phyloP scores from a whole-genome alignment of 2,329 filamentous ascomycete genomes.

The Fusarium sp. region DNA sequence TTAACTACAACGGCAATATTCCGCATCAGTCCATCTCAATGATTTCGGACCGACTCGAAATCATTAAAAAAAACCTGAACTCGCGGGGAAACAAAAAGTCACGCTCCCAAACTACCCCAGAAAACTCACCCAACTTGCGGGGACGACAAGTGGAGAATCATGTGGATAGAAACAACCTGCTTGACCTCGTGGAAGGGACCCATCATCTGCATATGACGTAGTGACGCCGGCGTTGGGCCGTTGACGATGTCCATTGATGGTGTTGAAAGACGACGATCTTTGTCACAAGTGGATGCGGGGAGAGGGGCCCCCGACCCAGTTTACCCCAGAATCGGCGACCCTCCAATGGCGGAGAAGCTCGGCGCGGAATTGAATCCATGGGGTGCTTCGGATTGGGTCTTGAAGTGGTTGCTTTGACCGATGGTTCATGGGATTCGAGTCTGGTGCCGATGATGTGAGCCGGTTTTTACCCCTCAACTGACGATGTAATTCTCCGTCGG shows the following conservation, averaged over 20 bases:
- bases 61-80: slow-evolving; percentile 3
- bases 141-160: neutral
- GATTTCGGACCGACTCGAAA: slow-evolving; percentile 35
- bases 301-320: slow-evolving; percentile 1
- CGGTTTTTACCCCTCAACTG: slow-evolving; percentile 9
- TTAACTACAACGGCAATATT: neutral
- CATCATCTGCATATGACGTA: slow-evolving; percentile 2
- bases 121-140: neutral
- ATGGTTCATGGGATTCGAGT: neutral
- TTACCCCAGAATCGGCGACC: slow-evolving; percentile 12
- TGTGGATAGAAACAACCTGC: neutral
- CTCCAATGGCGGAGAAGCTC: slow-evolving; percentile 15
- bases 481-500: neutral
- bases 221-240: slow-evolving; percentile 17
- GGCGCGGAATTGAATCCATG: neutral
- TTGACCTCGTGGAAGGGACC: neutral
- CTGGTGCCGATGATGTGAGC: neutral
- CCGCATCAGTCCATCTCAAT: slow-evolving; percentile 23
- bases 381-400: neutral
- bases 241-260: slow-evolving; percentile 10
- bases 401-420: neutral
- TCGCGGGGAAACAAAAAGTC: slow-evolving; percentile 31
- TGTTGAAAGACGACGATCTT: slow-evolving; percentile 25
- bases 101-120: slow-evolving; percentile 5
- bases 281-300: slow-evolving; percentile 5